phyloP scores from a whole-genome alignment of 148 eudicot genomes.

The Silene conica region DNA sequence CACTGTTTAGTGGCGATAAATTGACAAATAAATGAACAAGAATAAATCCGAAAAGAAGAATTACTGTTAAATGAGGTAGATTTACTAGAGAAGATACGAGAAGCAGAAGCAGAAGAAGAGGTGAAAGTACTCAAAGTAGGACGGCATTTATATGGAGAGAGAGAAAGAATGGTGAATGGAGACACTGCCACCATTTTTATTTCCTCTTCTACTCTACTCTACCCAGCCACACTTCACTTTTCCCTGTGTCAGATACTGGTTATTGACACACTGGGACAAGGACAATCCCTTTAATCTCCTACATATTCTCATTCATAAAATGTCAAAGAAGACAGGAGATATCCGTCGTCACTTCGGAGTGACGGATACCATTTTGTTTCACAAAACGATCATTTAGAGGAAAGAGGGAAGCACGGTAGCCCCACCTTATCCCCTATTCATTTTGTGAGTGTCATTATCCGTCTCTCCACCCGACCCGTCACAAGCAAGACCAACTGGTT shows the following conservation, averaged over 20 bases:
- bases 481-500: too few species aligned
- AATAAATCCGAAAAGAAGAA: neutral
- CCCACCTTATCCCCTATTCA: too few species aligned
- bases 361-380: too few species aligned
- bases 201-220: neutral
- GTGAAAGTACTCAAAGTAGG: slow-evolving; percentile 22
- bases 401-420: too few species aligned
- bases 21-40: neutral
- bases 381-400: too few species aligned
- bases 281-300: too few species aligned
- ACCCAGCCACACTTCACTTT: neutral
- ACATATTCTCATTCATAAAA: too few species aligned
- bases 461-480: too few species aligned
- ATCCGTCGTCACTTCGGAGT: too few species aligned
- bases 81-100: slow-evolving; percentile 9
- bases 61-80: slow-evolving; percentile 18
- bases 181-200: slow-evolving; percentile 18
- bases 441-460: too few species aligned
- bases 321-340: too few species aligned
- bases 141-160: slow-evolving; percentile 21
- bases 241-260: neutral
- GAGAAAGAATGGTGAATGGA: slow-evolving; percentile 8
- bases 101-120: slow-evolving; percentile 5
- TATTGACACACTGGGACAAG: neutral
- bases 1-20: neutral